Conservation (phyloP, 495 filamentous ascomycete genomes). For the Paragyromitra xinjiangensis region DNA sequence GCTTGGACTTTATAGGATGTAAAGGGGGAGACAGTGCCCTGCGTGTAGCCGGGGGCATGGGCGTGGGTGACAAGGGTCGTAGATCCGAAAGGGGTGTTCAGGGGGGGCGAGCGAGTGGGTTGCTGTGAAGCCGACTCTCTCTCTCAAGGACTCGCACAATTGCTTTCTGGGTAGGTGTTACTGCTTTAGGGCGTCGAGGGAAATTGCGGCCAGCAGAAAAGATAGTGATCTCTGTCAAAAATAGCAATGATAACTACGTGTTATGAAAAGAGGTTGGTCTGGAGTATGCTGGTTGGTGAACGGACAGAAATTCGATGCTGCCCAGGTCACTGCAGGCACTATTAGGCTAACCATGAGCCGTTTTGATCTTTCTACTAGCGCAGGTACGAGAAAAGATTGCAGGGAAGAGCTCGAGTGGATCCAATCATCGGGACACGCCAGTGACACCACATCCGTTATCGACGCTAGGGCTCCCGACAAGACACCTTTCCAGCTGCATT, state of each 20-base stretch:
- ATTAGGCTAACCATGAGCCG: background rate
- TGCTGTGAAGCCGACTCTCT: constrained; percentile 17
- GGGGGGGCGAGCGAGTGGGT: constrained; percentile 8
- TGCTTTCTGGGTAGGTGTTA: constrained; percentile 28
- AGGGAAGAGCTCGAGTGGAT: constrained; percentile 25
- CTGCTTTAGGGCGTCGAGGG: constrained; percentile 34
- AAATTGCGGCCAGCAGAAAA: constrained; percentile 31
- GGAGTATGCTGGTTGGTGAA: constrained; percentile 22
- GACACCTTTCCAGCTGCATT: constrained; percentile 18
- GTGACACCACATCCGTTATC: constrained; percentile 11
- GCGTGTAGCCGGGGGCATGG: constrained; percentile 22
- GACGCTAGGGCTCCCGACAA: constrained; percentile 11
- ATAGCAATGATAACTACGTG: constrained; percentile 39
- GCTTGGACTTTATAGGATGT: constrained; percentile 41
- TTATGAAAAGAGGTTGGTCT: constrained; percentile 1
- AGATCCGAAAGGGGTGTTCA: constrained; percentile 23
- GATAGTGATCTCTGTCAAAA: constrained; percentile 21
- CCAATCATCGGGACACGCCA: constrained; percentile 23
- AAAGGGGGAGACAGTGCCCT: constrained; percentile 31
- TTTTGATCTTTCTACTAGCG: constrained; percentile 27
- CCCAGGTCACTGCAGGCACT: constrained; percentile 24
- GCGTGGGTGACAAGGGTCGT: constrained; percentile 28
- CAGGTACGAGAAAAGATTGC: constrained; percentile 48
- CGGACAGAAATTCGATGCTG: constrained; percentile 18
- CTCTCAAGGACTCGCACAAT: background rate